Base-by-base conservation (phyloP, 495 filamentous ascomycete genomes). In the Penicillium mononematosum region DNA sequence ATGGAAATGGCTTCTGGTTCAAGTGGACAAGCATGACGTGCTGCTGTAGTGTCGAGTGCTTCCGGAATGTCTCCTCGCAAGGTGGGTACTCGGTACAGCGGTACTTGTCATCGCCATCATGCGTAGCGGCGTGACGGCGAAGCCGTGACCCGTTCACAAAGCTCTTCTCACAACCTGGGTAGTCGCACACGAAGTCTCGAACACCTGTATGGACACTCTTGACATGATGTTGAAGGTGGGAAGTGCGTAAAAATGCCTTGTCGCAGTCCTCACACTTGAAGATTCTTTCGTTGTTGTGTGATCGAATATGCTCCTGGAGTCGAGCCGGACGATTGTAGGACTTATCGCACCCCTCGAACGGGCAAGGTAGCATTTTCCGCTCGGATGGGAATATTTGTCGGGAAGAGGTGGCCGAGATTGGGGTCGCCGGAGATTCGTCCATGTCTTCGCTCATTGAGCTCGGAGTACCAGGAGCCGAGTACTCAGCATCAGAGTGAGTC, bases 251-350 rank as follows among this genome's bases (percentile, higher is more conserved):
- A 63, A 96, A 98, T 55, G 81, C 80, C 73, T 96, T 96, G 61
- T 81, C 83, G 68, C 94, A 98, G 17, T 70, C 83, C 3, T 81
- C 73, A 66, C 94, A 98, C 25, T 75, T 69, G 67, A 84, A 90
- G 6, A 88, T 78, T 9, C 91, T 82, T 61, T 92, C 89, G 59
- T 89, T 88, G 42, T 83, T 90, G 68, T 96, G 92, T 3, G 87
- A 88, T 43, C 88, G 78, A 3, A 91, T 64, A 64, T 96, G 92
- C 44, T 88, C 82, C n/a, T 84, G 77, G 2, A 96, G 81, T 34
- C 88, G 83, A n/a, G 83, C 85, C 2, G 89, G 91, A 1, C 92
- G 85, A 69, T 94, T 93, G 82, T 92, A 96, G n/a, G 85, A 83
- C 71, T 91, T 92, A 24, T 71, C 67, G 66, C 92, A 96, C 38